Conservation (phyloP, 192 early-diverging fungal genomes). For the Podila clonocystis region DNA sequence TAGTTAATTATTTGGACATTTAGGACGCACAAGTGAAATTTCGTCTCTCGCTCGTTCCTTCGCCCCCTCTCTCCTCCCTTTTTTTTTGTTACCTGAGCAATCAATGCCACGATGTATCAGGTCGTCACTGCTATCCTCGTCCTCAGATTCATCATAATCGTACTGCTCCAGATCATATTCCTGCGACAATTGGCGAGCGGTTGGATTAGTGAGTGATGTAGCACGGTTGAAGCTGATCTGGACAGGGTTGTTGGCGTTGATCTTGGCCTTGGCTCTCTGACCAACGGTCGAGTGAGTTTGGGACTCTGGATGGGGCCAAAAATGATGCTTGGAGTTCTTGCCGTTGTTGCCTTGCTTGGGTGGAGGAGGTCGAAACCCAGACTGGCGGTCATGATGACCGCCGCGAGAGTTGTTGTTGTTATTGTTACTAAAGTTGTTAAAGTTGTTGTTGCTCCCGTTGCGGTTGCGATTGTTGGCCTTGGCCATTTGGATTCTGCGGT, state of each 20-base stretch:
- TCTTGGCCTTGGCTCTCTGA: not conserved
- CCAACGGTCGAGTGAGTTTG: conserved; percentile 7
- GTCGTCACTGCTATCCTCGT: conserved; percentile 35
- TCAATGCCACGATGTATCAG: conserved; percentile 32
- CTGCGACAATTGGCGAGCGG: not conserved
- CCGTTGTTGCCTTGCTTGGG: conserved; percentile 39
- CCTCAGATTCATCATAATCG: conserved; percentile 14
- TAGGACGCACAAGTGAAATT: not conserved
- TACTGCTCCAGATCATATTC: conserved; percentile 8
- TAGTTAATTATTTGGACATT: not conserved
- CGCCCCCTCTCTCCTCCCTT: too few species aligned
- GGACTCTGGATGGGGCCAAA: conserved; percentile 35
- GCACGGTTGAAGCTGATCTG: conserved; percentile 35
- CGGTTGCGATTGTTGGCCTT: not conserved
- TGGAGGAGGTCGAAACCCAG: conserved; percentile 17
- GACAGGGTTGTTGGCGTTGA: conserved; percentile 5
- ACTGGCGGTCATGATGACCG: not conserved
- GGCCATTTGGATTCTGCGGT: not conserved
- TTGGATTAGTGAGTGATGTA: conserved; percentile 13
- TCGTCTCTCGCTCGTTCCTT: too few species aligned
- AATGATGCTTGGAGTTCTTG: conserved; percentile 45
- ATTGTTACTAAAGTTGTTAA: not conserved
- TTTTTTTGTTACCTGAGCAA: conserved; percentile 11
- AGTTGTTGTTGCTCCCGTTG: not conserved
- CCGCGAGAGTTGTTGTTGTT: not conserved